Conservation (phyloP, 768 basidiomycete genomes). For the Glaciozyma martinii region DNA sequence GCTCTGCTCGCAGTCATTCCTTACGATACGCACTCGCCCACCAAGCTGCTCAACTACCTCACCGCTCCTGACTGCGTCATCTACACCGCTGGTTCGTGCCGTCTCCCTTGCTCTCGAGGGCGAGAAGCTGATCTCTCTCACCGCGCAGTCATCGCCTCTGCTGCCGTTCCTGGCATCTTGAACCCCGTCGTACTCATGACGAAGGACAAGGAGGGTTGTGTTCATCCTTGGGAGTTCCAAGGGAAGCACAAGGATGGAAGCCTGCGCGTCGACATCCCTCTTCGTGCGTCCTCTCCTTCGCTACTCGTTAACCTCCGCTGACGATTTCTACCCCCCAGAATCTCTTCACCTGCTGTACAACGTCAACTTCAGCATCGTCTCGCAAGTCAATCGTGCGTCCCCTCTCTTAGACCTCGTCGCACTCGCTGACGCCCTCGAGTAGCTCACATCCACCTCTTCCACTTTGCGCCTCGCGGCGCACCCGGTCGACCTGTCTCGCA, state of each 20-base stretch:
- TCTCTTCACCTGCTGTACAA: constrained; percentile 45
- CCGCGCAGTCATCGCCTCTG: constrained; percentile 47
- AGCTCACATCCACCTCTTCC: constrained; percentile 23
- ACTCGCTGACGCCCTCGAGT: background rate
- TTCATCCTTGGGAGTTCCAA: constrained; percentile 32
- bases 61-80: constrained; percentile 75
- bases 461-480: constrained; percentile 50
- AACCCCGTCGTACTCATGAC: constrained; percentile 88
- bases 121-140: background rate
- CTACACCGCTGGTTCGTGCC: constrained; percentile 40
- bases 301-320: too few relatives aligned
- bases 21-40: constrained; percentile 54
- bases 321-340: background rate
- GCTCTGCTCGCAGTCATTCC: constrained; percentile 12
- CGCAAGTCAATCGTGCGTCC: constrained; percentile 89
- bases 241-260: constrained; percentile 30
- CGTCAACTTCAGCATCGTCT: constrained; percentile 86
- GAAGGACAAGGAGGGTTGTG: constrained; percentile 29
- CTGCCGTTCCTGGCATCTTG: constrained; percentile 88
- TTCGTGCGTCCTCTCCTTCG: constrained; percentile 2
- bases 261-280: constrained; percentile 79
- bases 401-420: constrained; percentile 54
- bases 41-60: constrained; percentile 88
- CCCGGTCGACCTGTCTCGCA: constrained; percentile 90
- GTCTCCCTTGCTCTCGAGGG: constrained; percentile 17